phyloP scores from a whole-genome alignment of 83 land plant species.

The Picea abies region DNA sequence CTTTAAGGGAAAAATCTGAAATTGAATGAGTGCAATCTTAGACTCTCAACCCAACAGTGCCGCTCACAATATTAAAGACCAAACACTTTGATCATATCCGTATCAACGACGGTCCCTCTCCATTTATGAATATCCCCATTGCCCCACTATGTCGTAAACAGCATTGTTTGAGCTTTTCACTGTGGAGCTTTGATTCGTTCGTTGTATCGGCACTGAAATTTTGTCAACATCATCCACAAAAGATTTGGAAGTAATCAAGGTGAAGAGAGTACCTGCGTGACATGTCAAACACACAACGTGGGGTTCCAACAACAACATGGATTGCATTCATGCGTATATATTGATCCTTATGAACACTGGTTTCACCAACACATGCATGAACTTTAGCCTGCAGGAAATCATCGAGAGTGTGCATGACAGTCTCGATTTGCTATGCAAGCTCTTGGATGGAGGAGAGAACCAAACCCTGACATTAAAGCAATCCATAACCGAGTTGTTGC shows the following conservation, averaged over 20 bases:
- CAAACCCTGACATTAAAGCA: conserved; percentile 56
- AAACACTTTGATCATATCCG: too few species aligned
- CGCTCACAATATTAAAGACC: too few species aligned
- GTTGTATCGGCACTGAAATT: too few species aligned
- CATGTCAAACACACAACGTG: conserved; percentile 90
- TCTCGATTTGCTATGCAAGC: conserved; percentile 75
- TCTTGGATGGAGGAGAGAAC: conserved; percentile 82
- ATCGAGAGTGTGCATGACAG: conserved; percentile 75
- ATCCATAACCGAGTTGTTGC: conserved; percentile 62
- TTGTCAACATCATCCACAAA: conserved; percentile 90
- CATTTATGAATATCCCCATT: too few species aligned
- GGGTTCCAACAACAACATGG: conserved; percentile 91
- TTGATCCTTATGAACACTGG: conserved; percentile 80
- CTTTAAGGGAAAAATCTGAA: too few species aligned
- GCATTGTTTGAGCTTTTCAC: too few species aligned
- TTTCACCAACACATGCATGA: conserved; percentile 88
- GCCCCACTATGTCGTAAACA: too few species aligned
- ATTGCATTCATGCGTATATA: conserved; percentile 71
- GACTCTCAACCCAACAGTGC: too few species aligned
- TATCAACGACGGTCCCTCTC: too few species aligned
- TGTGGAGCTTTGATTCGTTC: too few species aligned
- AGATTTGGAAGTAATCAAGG: conserved; percentile 71
- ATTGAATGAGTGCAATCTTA: too few species aligned
- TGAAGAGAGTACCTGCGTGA: conserved; percentile 62
- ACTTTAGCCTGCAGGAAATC: conserved; percentile 76